Evolutionary conservation across 768 basidiomycete species (phyloP).

Genomic region (Dioszegia crocea): DNA sequence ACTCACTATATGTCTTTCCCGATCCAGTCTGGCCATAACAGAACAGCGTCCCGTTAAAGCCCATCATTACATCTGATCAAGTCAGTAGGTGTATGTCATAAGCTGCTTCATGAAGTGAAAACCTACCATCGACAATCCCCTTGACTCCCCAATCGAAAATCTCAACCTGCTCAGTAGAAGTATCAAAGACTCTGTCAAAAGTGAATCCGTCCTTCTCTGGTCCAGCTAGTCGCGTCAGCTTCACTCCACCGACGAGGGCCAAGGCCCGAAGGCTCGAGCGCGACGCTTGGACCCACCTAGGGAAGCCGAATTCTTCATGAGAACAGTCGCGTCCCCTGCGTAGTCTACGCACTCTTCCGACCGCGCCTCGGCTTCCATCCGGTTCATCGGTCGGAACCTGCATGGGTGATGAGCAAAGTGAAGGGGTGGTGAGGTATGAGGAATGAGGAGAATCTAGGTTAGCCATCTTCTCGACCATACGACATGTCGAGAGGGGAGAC

Average conservation of each 20-base stretch:
- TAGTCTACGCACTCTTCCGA: conserved; percentile 81
- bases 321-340: conserved; percentile 81
- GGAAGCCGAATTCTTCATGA: conserved; percentile 58
- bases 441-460: conserved; percentile 1
- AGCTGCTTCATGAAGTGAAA: background rate
- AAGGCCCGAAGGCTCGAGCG: conserved; percentile 57
- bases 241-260: too few relatives aligned
- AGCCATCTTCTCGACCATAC: background rate
- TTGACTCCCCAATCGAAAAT: conserved; percentile 99
- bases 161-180: conserved; percentile 81
- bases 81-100: background rate
- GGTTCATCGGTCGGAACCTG: conserved; percentile 93
- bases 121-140: conserved; percentile 84
- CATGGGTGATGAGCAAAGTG: background rate
- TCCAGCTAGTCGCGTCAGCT: conserved; percentile 54
- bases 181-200: conserved; percentile 93
- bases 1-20: conserved; percentile 51
- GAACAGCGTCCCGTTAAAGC: conserved; percentile 95
- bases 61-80: conserved; percentile 85
- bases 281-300: conserved; percentile 43
- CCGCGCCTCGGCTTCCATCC: conserved; percentile 74
- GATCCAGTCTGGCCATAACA: conserved; percentile 51
- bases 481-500: background rate
- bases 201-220: conserved; percentile 97
- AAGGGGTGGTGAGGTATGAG: conserved; percentile 12